phyloP scores from a whole-genome alignment of 2,329 filamentous ascomycete species.

The Tolypocladium cylindrosporum region DNA sequence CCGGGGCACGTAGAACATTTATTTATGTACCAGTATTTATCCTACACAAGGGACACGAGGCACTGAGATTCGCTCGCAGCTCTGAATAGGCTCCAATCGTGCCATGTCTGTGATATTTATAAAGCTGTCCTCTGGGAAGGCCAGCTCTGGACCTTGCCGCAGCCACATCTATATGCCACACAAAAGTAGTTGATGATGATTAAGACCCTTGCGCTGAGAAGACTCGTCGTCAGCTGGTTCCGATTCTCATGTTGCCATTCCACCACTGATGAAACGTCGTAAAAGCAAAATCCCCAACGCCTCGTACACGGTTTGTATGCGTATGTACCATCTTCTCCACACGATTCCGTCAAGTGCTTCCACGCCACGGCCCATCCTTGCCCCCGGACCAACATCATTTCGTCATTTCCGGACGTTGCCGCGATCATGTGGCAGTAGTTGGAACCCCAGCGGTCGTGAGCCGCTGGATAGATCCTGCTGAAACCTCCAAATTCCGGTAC shows the following conservation, averaged over 20 bases:
- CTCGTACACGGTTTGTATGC: slow-evolving; percentile 16
- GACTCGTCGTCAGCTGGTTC: neutral
- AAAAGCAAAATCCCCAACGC: slow-evolving; percentile 10
- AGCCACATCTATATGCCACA: slow-evolving; percentile 10
- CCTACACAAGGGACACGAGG: neutral
- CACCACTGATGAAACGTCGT: slow-evolving; percentile 4
- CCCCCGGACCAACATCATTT: neutral
- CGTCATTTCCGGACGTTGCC: neutral
- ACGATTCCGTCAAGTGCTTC: neutral
- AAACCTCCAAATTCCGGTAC: neutral
- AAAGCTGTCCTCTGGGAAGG: slow-evolving; percentile 4
- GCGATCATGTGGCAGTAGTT: neutral
- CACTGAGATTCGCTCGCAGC: neutral
- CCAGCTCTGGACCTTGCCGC: slow-evolving; percentile 1
- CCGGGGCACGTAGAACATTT: neutral
- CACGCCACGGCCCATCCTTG: neutral
- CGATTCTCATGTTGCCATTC: neutral
- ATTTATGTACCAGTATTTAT: neutral
- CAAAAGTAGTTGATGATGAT: slow-evolving; percentile 12
- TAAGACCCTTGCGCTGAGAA: slow-evolving; percentile 5
- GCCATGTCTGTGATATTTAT: slow-evolving; percentile 6
- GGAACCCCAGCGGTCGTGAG: slow-evolving; percentile 13
- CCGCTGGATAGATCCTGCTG: neutral
- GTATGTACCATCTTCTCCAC: slow-evolving; percentile 11
- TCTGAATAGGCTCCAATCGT: neutral